phyloP scores from a whole-genome alignment of 306 rosid genomes.

The Luffa aegyptiaca region DNA sequence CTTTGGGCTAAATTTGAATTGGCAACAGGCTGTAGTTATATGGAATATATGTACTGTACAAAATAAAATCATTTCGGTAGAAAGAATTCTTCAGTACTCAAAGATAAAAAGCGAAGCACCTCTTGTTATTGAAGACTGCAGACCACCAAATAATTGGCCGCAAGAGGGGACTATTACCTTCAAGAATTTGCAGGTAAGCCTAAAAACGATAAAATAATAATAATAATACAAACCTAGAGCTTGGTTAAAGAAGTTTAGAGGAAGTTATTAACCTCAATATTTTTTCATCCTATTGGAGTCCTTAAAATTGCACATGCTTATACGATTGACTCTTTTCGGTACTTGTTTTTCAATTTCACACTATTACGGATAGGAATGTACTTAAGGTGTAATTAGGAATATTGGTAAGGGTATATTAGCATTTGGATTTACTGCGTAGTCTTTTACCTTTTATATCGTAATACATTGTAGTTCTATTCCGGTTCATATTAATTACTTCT shows the following conservation, averaged over 20 bases:
- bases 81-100: constrained; percentile 80
- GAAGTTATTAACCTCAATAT: neutral
- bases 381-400: too few relatives aligned
- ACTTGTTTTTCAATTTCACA: neutral
- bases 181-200: constrained; percentile 54
- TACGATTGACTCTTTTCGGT: neutral
- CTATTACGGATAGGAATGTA: neutral
- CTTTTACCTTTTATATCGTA: too few relatives aligned
- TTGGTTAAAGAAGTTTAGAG: neutral
- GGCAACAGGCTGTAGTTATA: constrained; percentile 74
- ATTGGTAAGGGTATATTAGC: too few relatives aligned
- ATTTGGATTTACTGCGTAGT: too few relatives aligned
- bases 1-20: constrained; percentile 85
- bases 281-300: neutral
- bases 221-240: neutral
- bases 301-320: neutral
- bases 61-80: constrained; percentile 92
- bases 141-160: constrained; percentile 86
- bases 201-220: neutral
- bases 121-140: constrained; percentile 49
- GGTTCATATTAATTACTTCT: too few relatives aligned
- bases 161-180: constrained; percentile 66
- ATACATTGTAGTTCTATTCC: too few relatives aligned
- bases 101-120: constrained; percentile 71
- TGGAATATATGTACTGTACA: constrained; percentile 95